Base-by-base conservation (phyloP, 805 yeast species). In the Lipomyces orientalis region DNA sequence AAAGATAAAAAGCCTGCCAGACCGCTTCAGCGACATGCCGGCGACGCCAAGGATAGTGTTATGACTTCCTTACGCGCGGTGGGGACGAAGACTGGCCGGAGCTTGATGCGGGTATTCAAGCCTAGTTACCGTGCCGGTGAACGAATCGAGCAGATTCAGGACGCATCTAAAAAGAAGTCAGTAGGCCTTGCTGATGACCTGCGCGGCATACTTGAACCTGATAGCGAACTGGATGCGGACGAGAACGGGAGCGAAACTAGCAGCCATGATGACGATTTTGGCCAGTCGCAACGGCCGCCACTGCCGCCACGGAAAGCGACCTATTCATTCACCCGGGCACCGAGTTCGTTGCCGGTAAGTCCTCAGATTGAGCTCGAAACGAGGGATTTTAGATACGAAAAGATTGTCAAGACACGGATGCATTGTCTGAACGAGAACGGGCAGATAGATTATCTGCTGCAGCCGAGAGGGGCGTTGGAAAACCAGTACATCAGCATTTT, bases 401-500 rank as follows among this genome's bases (percentile, higher is more conserved):
- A 60, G 57, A 35, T 66, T 5, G 31, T 66, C 1, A 78, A 78
- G 39, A 75, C 79, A 22, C 74, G 82, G 37, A 74, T 93, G 73
- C 75, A 79, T 1, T 74, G 79, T 16, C 80, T 92, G 65, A 94
- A 95, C 73, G 85, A 86, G 61, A 85, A 86, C 46, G 98, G 97
- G 0, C 86, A 97, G 73, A 81, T 95, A 0, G 99, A 94, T 78
- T 93, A 89, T 79, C 82, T 88, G 2, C 79, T 94, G 52, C 90
- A 90, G 1, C 81, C 82, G 1, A 69, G 77, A 0, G 87, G 87
- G 74, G 82, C 89, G 19, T 84, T 93, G 70, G 97, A 92, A 70
- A 86, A 91, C 60, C 93, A 95, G 65, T 80, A 93, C 57, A 82
- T 94, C 14, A 86, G 91, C 33, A 93, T 97, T 19, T 81, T 94